Percentiles rank a stretch among this genome's conserved stretches.
Conservation (phyloP, 176 grass and related monocot species). For the Poa annua region DNA sequence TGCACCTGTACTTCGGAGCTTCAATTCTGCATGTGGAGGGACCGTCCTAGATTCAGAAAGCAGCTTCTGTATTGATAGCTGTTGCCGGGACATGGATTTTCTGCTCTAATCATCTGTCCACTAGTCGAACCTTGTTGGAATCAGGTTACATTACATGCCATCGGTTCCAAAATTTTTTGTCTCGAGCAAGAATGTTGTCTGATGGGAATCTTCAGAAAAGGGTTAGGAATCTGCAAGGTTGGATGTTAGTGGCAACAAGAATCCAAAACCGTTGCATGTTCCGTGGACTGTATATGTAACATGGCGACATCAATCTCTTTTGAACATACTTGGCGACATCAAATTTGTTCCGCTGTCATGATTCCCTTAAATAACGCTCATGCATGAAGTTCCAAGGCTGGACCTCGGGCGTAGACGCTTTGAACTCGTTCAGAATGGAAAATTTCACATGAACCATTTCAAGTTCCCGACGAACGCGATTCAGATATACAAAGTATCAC, state of each 20-base stretch:
- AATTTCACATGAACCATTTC: too few species aligned
- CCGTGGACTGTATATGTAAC: neutral
- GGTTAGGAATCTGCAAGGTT: neutral
- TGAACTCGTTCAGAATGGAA: too few species aligned
- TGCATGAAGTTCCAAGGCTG: neutral
- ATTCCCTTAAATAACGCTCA: neutral
- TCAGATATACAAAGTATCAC: too few species aligned
- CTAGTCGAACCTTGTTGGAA: slow-evolving; percentile 36
- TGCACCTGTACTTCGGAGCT: slow-evolving; percentile 36
- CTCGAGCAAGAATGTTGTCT: slow-evolving; percentile 1
- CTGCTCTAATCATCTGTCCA: slow-evolving; percentile 28
- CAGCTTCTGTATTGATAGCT: neutral
- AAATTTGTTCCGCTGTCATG: neutral
- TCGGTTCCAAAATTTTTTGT: neutral
- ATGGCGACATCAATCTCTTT: neutral
- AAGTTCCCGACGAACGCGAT: too few species aligned
- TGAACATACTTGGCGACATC: neutral
- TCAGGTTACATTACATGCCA: neutral
- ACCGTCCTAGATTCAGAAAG: slow-evolving; percentile 23
- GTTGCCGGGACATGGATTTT: neutral
- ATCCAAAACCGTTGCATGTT: slow-evolving; percentile 23
- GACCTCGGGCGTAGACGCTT: too few species aligned
- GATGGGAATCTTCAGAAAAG: neutral
- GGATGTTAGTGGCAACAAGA: neutral
- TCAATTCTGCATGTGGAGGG: slow-evolving; percentile 42